A percentile compares a stretch with the other conserved stretches of the same genome.
Evolutionary conservation across 2,329 filamentous ascomycete species (phyloP).

Genomic region (Furcasterigmium sp.): DNA sequence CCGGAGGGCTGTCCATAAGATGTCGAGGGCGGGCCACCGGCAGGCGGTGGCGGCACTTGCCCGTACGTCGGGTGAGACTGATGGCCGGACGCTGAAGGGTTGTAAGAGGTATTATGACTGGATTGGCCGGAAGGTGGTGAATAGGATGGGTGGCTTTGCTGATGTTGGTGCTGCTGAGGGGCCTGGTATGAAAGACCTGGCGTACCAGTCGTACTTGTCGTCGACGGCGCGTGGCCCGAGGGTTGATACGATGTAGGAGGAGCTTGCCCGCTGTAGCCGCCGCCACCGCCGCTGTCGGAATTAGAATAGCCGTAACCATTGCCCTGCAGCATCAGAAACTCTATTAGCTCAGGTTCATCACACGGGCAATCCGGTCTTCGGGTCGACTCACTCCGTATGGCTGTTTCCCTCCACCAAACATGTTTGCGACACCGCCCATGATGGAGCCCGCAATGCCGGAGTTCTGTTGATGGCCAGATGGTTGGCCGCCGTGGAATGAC

Average conservation of each 20-base stretch:
- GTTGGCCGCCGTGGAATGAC: slow-evolving; percentile 40
- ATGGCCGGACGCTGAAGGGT: slow-evolving; percentile 8
- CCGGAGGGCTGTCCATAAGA: slow-evolving; percentile 11
- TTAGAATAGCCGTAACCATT: slow-evolving; percentile 62
- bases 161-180: slow-evolving; percentile 15
- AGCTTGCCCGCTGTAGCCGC: slow-evolving; percentile 57
- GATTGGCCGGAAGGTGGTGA: slow-evolving; percentile 13
- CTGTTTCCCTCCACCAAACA: slow-evolving; percentile 46
- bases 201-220: slow-evolving; percentile 20
- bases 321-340: slow-evolving; percentile 24
- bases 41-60: slow-evolving; percentile 10
- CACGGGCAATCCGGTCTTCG: not conserved
- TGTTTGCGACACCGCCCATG: slow-evolving; percentile 48
- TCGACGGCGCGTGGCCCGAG: slow-evolving; percentile 15
- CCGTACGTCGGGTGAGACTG: slow-evolving; percentile 15
- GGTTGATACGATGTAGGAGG: slow-evolving; percentile 57
- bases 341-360: slow-evolving; percentile 9
- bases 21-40: slow-evolving; percentile 5
- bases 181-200: slow-evolving; percentile 21
- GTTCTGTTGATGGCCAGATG: slow-evolving; percentile 25
- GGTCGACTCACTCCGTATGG: slow-evolving; percentile 28
- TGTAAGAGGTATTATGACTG: not conserved
- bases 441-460: slow-evolving; percentile 47
- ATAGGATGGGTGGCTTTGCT: slow-evolving; percentile 12
- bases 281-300: slow-evolving; percentile 38